Evolutionary conservation across 768 basidiomycete species (phyloP).

Genomic region (Suillus americanus): DNA sequence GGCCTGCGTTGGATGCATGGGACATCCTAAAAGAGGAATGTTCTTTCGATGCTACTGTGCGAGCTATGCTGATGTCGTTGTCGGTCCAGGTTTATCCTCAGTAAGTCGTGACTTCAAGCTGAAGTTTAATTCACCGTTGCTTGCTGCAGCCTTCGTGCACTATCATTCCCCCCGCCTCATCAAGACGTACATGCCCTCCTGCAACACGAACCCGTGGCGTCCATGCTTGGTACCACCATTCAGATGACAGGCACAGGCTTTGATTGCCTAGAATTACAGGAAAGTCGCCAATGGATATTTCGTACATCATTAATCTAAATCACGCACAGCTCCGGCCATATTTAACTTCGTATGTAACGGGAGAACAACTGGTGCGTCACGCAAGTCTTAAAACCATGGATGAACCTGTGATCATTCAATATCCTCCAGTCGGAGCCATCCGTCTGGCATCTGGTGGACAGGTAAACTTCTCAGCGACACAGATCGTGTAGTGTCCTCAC

Average conservation of each 20-base stretch:
- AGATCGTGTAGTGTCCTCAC: background rate
- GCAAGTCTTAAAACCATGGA: background rate
- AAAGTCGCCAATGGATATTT: background rate
- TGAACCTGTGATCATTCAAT: background rate
- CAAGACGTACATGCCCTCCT: background rate
- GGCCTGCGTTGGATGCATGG: background rate
- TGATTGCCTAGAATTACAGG: background rate
- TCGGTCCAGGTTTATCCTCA: background rate
- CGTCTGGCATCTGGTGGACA: background rate
- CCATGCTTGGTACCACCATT: background rate
- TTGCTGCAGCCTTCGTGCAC: background rate
- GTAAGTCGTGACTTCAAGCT: background rate
- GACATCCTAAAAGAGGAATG: background rate
- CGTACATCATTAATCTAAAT: background rate
- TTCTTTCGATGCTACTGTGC: background rate
- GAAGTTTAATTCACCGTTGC: background rate
- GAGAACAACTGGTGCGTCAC: background rate
- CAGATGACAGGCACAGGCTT: background rate
- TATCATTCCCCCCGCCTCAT: background rate
- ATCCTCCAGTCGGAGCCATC: background rate
- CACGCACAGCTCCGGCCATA: background rate
- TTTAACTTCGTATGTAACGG: background rate
- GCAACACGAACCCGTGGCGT: background rate
- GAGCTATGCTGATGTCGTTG: background rate
- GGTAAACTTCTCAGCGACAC: background rate